These are phyloP conservation scores for Hamamelis virginiana DNA, from an alignment of 164 flowering plant genomes.

Conservation along the genomic window DNA sequence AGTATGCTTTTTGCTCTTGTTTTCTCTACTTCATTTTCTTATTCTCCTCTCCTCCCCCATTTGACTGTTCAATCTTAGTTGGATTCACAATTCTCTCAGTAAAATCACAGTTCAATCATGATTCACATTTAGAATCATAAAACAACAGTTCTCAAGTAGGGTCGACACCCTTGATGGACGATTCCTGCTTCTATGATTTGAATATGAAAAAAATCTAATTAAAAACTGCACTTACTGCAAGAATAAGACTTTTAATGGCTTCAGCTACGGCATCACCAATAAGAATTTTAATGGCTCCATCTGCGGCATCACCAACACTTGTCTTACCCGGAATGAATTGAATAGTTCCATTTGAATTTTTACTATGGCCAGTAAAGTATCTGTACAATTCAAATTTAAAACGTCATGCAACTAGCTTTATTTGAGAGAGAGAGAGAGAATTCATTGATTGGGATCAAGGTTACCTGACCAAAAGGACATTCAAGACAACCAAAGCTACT, in stretches of 20 bases:
- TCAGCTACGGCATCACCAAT: too few relatives aligned
- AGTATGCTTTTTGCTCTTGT: too few relatives aligned
- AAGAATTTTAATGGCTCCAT: slow-evolving; percentile 74
- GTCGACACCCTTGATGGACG: too few relatives aligned
- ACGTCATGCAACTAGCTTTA: neutral
- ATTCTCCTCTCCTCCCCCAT: too few relatives aligned
- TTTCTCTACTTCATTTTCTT: too few relatives aligned
- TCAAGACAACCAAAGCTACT: slow-evolving; percentile 71
- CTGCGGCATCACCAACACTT: slow-evolving; percentile 45
- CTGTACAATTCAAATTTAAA: slow-evolving; percentile 29
- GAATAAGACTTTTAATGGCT: too few relatives aligned
- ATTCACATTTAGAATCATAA: too few relatives aligned
- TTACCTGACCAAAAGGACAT: slow-evolving; percentile 75
- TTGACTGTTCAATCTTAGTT: too few relatives aligned
- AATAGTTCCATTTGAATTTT: slow-evolving; percentile 33
- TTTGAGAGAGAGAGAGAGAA: neutral
- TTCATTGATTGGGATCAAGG: neutral
- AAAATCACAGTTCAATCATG: too few relatives aligned
- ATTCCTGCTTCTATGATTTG: too few relatives aligned
- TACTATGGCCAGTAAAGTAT: slow-evolving; percentile 78
- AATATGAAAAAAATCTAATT: neutral
- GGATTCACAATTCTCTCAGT: too few relatives aligned
- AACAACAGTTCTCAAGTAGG: too few relatives aligned
- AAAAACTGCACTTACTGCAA: slow-evolving; percentile 58
- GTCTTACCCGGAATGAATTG: slow-evolving; percentile 61